Evolutionary conservation across 768 basidiomycete species (phyloP).

Genomic region (Tulasnella sp.): DNA sequence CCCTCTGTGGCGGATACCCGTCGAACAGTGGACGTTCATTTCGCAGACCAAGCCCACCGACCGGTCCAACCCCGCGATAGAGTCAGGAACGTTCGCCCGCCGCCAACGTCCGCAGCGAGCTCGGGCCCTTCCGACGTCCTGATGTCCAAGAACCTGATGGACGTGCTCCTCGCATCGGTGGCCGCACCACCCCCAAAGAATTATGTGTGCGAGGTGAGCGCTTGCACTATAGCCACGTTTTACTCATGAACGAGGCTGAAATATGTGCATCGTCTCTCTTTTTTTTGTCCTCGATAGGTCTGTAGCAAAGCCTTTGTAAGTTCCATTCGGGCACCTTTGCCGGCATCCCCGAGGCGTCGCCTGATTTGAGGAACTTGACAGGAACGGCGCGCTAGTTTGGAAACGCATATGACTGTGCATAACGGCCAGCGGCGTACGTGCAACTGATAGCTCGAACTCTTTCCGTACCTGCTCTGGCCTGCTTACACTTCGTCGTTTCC

Average conservation of each 20-base stretch:
- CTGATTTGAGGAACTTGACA: background rate
- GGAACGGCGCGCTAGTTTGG: constrained; percentile 57
- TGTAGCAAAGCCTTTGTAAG: constrained; percentile 26
- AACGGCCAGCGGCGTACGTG: constrained; percentile 57
- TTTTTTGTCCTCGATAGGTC: background rate
- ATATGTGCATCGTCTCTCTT: background rate
- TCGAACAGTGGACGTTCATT: background rate
- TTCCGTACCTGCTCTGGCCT: too few species aligned
- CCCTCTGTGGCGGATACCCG: background rate
- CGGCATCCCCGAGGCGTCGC: background rate
- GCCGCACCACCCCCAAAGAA: constrained; percentile 19
- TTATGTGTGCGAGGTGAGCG: constrained; percentile 20
- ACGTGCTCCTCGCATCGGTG: constrained; percentile 10
- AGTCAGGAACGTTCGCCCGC: background rate
- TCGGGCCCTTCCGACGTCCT: background rate
- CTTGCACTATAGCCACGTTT: too few species aligned
- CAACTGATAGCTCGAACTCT: background rate
- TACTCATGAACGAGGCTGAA: background rate
- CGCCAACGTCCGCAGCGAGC: background rate
- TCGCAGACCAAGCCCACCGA: background rate
- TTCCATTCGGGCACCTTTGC: background rate
- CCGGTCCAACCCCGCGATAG: background rate
- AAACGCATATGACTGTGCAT: constrained; percentile 64
- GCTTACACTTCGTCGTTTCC: too few species aligned
- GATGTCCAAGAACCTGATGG: background rate